Evolutionary conservation across 768 basidiomycete species (phyloP), one percentile per base, ranked within the genome.

Genomic region (Podaxis sp.): DNA sequence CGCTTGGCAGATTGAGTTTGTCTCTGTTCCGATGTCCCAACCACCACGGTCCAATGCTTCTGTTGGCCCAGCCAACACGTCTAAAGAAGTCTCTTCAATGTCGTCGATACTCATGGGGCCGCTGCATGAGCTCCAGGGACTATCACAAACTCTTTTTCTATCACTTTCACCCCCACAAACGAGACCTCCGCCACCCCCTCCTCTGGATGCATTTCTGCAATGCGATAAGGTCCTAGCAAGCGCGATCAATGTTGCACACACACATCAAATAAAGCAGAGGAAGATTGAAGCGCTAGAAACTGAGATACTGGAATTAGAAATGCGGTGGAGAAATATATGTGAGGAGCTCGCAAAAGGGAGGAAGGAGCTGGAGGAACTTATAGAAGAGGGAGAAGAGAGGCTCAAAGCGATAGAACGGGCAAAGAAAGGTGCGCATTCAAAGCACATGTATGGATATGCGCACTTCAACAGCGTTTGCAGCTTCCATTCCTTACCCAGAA

Each of bases 401-500:
- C 78, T 88, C 1, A 81, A 82, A 56, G 83, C 87, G 1, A 89
- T 93, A 60, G 83, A 85, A 55, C 79, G 84, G 47, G 90, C 91
- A 0, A 86, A 84, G 70, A 80, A 84, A 71, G 89, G 92, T 90
- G 55, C 56, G 79, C 66, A 40, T 47, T 56, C 13, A 23, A 62
- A 18, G 27, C 35, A 18, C 55, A 10, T 35, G 21, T 23, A 28
- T 25, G 35, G 56, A 35, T 50, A 18, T 35, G 57, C 61, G 38
- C 59, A n/a, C 60, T 62, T 9, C 50, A 42, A 38, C 21, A 47
- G 27, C 1, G 10, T 36, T 18, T 50, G 42, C 60, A 94, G 91
- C 85, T 6, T 79, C 91, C 10, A 87, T 93, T 61, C 89, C 90
- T 3, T 92, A 92, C 68, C 88, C 90, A 3, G 90, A 92, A 67